A percentile compares a stretch with the other conserved stretches of the same genome.
These are phyloP conservation scores for Hanseniaspora clermontiae DNA, from an alignment of 805 yeast species.

Conservation along the genomic window DNA sequence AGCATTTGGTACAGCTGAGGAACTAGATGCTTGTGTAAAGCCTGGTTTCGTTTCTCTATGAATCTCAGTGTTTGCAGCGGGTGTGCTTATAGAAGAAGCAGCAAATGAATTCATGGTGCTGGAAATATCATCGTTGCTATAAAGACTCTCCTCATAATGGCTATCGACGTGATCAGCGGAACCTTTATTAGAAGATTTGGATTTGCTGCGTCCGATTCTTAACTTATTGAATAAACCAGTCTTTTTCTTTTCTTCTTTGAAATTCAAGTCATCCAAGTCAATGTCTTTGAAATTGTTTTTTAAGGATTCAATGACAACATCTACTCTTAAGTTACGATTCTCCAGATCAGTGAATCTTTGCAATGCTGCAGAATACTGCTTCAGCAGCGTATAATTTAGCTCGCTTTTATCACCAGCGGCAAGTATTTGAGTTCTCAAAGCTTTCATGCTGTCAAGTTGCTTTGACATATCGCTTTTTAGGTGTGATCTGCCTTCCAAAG, in stretches of 20 bases:
- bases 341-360: conserved; percentile 62
- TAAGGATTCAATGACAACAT: conserved; percentile 83
- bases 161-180: background rate
- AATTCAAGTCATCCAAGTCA: conserved; percentile 45
- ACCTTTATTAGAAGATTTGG: background rate
- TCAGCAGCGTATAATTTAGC: conserved; percentile 31
- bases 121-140: conserved; percentile 16
- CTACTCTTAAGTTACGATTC: conserved; percentile 55
- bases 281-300: conserved; percentile 62
- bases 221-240: conserved; percentile 42
- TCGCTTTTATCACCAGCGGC: conserved; percentile 30
- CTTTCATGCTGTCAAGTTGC: conserved; percentile 26
- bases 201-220: conserved; percentile 18
- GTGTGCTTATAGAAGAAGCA: conserved; percentile 12
- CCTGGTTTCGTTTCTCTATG: conserved; percentile 13
- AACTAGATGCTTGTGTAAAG: conserved; percentile 3
- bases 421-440: conserved; percentile 24
- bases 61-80: conserved; percentile 8
- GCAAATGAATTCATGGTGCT: conserved; percentile 19
- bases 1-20: conserved; percentile 15
- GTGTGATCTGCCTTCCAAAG: conserved; percentile 25
- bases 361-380: conserved; percentile 39
- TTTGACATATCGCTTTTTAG: conserved; percentile 24
- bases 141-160: background rate
- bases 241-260: conserved; percentile 39